Conservation (phyloP, 371 early-diverging fungal species). For the Syncephalastrum contaminatum region DNA sequence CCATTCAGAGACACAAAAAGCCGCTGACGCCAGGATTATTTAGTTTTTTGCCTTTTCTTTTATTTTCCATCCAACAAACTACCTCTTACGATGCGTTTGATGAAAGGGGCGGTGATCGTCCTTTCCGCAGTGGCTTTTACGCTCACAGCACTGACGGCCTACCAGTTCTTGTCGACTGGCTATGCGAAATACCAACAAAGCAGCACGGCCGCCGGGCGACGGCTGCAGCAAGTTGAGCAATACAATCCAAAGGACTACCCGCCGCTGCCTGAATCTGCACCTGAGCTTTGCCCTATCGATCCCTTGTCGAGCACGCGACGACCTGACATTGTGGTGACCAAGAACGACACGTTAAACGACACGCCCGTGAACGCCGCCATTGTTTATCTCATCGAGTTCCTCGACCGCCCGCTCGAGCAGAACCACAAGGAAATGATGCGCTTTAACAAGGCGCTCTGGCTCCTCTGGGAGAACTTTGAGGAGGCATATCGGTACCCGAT, state of each 20-base stretch:
- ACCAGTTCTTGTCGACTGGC: not conserved
- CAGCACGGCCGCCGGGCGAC: slow-evolving; percentile 1
- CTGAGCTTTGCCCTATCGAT: slow-evolving; percentile 7
- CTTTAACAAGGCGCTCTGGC: slow-evolving; percentile 16
- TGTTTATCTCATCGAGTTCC: slow-evolving; percentile 17
- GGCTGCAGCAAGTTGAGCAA: not conserved
- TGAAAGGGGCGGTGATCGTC: slow-evolving; percentile 5
- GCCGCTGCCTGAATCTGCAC: not conserved
- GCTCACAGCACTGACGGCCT: not conserved
- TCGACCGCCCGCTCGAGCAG: slow-evolving; percentile 17
- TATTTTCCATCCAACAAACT: not conserved
- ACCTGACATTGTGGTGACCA: slow-evolving; percentile 7
- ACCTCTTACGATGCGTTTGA: slow-evolving; percentile 4
- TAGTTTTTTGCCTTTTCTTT: not conserved
- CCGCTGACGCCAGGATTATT: not conserved
- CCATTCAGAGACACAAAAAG: not conserved
- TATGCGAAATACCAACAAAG: not conserved
- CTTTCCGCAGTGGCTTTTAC: not conserved
- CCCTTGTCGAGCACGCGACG: slow-evolving; percentile 5
- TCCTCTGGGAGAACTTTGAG: slow-evolving; percentile 16
- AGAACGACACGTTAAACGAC: not conserved
- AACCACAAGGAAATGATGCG: slow-evolving; percentile 20
- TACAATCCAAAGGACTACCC: slow-evolving; percentile 7
- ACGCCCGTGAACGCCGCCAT: slow-evolving; percentile 18
- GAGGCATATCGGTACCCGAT: slow-evolving; percentile 18